phyloP scores from a whole-genome alignment of 2,329 filamentous ascomycete genomes.

The Venturia oleaginea region DNA sequence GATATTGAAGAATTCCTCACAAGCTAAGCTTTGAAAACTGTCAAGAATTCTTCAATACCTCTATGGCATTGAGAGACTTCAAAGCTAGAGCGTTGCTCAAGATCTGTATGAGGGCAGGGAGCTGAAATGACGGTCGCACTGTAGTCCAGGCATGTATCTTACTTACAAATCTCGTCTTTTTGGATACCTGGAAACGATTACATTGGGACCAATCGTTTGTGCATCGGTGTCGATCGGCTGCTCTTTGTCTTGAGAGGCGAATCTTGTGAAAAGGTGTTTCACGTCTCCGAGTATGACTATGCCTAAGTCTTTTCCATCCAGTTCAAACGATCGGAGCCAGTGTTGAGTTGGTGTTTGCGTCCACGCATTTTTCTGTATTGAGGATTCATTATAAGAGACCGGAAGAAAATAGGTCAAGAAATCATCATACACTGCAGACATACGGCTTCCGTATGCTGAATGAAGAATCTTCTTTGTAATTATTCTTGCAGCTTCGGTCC shows the following conservation, averaged over 20 bases:
- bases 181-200: constrained; percentile 34
- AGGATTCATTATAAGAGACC: background rate
- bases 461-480: background rate
- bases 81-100: too few species aligned
- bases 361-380: background rate
- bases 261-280: constrained; percentile 2
- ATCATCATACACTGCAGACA: background rate
- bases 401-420: background rate
- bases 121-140: too few species aligned
- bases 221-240: background rate
- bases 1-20: too few species aligned
- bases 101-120: too few species aligned
- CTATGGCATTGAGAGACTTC: too few species aligned
- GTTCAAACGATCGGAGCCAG: too few species aligned
- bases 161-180: constrained; percentile 45
- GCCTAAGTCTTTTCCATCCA: background rate
- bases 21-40: too few species aligned
- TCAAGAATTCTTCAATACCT: too few species aligned
- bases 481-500: background rate
- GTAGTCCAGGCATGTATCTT: too few species aligned
- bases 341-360: background rate
- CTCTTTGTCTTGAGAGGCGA: background rate
- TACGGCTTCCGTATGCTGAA: background rate
- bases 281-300: background rate
- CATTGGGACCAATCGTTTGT: background rate